Evolutionary conservation across 2,329 filamentous ascomycete genomes (phyloP), one percentile per base, ranked within the genome.

Genomic region (Pseudocercospora crystallina): DNA sequence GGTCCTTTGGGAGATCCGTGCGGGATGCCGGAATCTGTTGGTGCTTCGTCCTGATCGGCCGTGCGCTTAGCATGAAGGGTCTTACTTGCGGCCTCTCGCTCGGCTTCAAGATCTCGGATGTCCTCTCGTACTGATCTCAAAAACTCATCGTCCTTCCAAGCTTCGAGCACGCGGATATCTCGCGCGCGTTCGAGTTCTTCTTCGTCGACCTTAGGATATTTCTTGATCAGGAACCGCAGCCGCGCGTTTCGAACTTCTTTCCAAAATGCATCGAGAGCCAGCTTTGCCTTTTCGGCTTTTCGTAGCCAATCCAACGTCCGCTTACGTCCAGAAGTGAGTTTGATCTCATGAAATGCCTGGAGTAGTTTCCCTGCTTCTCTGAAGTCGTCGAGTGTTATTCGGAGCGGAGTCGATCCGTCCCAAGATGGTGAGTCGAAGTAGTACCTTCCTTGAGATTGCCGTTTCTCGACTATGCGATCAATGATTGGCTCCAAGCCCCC

Each of bases 211-310:
- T 15, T 8, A 1, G 8, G 7, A 10, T 20, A 14, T 14, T 40
- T 9, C 9, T n/a, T 5, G 14, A 30, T 8, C 5, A 42, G 20
- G 13, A n/a, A 2, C 8, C 30, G 7, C 8, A 49, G 42, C 39
- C 32, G 26, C 2, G 29, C 15, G 11, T 34, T 14, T 14, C 38
- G 38, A 4, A 49, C 12, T 20, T 42, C 46, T 36, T n/a, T 8
- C 46, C 46, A 49, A 31, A 49, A 49, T 2, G 29, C 46, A 14
- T 49, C 31, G 10, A 49, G 38, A 8, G 37, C 46, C 2, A 5
- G 8, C n/a, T 36, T 49, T 2, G 46, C 30, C 15, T 42, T 3
- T 9, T 35, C 14, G 17, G 46, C 38, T 14, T 49, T 42, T 2
- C 8, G 13, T 13, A 42, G 38, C 38, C 39, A 49, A 20, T 7